These are phyloP conservation scores for Volutella citrinella DNA, from an alignment of 2,329 filamentous ascomycete genomes.

Conservation along the genomic window DNA sequence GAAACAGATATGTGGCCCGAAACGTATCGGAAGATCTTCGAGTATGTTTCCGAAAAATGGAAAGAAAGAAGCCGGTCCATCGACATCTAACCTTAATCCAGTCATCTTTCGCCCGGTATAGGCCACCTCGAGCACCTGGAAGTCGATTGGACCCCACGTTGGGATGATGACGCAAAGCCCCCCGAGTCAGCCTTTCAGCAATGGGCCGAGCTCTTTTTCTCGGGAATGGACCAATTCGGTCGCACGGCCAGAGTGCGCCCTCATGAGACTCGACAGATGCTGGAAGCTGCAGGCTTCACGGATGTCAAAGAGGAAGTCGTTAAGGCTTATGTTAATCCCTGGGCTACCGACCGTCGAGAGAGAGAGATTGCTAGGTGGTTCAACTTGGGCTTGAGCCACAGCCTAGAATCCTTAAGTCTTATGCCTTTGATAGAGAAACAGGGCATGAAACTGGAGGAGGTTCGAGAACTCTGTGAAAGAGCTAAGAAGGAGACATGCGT, in stretches of 20 bases:
- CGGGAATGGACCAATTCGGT: conserved; percentile 63
- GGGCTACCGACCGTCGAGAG: conserved; percentile 62
- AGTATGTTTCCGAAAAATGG: conserved; percentile 54
- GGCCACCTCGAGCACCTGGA: conserved; percentile 86
- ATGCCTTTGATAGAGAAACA: conserved; percentile 61
- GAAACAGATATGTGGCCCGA: conserved; percentile 63
- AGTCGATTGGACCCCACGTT: conserved; percentile 76
- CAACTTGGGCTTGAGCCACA: conserved; percentile 71
- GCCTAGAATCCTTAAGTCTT: conserved; percentile 69
- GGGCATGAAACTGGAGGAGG: conserved; percentile 52
- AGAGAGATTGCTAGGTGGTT: conserved; percentile 78
- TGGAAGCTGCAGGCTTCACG: conserved; percentile 72
- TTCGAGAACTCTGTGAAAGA: conserved; percentile 58
- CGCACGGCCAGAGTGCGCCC: conserved; percentile 62
- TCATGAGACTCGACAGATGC: conserved; percentile 49
- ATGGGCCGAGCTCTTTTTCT: conserved; percentile 69
- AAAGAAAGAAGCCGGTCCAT: too few species aligned
- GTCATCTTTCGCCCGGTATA: conserved; percentile 71
- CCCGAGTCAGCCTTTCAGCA: conserved; percentile 54
- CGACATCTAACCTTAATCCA: too few species aligned
- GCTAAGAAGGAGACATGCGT: conserved; percentile 69
- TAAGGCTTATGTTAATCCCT: conserved; percentile 70
- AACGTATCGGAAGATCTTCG: conserved; percentile 68
- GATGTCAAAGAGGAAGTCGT: conserved; percentile 72
- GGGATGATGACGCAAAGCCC: conserved; percentile 63